Evolutionary conservation across 768 basidiomycete genomes (phyloP).

Genomic region (Lentinula detonsa): DNA sequence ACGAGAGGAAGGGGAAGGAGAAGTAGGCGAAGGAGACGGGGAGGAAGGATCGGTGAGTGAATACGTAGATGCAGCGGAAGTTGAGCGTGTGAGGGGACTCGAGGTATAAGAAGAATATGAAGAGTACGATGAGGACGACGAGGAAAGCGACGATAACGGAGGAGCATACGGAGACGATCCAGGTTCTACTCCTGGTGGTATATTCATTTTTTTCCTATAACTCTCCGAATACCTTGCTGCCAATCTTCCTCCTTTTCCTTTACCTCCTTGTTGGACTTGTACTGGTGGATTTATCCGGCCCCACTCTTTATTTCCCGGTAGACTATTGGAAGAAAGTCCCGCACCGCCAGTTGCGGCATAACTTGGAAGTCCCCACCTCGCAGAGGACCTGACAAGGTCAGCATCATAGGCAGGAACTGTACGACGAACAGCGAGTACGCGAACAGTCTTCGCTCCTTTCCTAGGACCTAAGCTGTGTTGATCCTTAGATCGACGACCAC

Average conservation of each 20-base stretch:
- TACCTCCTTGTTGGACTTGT: constrained; percentile 16
- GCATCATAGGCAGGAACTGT: constrained; percentile 85
- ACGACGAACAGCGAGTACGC: constrained; percentile 72
- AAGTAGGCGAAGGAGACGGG: not conserved
- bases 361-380: constrained; percentile 29
- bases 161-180: constrained; percentile 24
- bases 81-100: not conserved
- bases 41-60: not conserved
- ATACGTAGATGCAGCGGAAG: not conserved
- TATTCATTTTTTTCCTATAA: constrained; percentile 72
- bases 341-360: not conserved
- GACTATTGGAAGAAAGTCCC: not conserved
- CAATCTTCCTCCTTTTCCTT: constrained; percentile 16
- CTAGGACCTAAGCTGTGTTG: constrained; percentile 22
- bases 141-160: not conserved
- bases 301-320: constrained; percentile 63
- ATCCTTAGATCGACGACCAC: constrained; percentile 44
- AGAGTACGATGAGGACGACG: not conserved
- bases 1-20: not conserved
- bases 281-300: constrained; percentile 60
- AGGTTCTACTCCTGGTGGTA: constrained; percentile 57
- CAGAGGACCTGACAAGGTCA: constrained; percentile 69
- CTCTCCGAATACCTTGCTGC: constrained; percentile 66
- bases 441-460: constrained; percentile 67
- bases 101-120: not conserved